These are phyloP conservation scores for Colletotrichum sp. DNA, from an alignment of 2,329 filamentous ascomycete genomes.

Conservation along the genomic window DNA sequence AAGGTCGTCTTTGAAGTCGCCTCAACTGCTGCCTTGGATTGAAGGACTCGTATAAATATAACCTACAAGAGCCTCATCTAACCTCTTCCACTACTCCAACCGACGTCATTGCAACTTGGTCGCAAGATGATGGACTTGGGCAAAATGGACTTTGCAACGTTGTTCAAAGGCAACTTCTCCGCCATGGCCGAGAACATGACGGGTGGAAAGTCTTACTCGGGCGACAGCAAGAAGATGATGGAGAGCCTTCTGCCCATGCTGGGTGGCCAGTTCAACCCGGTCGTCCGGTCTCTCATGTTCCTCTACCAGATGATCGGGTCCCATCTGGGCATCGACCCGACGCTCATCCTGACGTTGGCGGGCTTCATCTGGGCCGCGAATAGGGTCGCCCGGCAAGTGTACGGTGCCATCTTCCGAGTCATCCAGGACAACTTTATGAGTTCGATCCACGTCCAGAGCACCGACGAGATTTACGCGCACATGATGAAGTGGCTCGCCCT, in stretches of 20 bases:
- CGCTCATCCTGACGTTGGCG: slow-evolving; percentile 47
- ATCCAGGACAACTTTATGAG: slow-evolving; percentile 54
- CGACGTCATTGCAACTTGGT: not conserved
- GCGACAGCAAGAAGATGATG: slow-evolving; percentile 17
- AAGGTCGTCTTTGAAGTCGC: not conserved
- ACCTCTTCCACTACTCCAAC: not conserved
- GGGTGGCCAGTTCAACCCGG: slow-evolving; percentile 23
- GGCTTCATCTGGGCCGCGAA: slow-evolving; percentile 54
- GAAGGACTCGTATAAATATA: not conserved
- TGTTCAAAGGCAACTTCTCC: slow-evolving; percentile 15
- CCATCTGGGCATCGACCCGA: slow-evolving; percentile 54
- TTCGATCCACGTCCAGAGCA: slow-evolving; percentile 56
- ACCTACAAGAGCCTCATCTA: not conserved
- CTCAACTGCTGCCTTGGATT: not conserved
- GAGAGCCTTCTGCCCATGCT: slow-evolving; percentile 20
- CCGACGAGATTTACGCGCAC: slow-evolving; percentile 63
- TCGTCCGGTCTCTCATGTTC: slow-evolving; percentile 29
- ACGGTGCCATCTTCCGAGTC: slow-evolving; percentile 37
- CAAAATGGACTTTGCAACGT: slow-evolving; percentile 16
- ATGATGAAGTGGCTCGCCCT: slow-evolving; percentile 64
- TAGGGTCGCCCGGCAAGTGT: slow-evolving; percentile 39
- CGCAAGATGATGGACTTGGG: slow-evolving; percentile 4
- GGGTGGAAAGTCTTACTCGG: not conserved
- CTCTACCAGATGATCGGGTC: slow-evolving; percentile 50
- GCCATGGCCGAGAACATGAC: slow-evolving; percentile 21